phyloP scores from a whole-genome alignment of 352 stramenopile species.

The Phytophthora melonis region DNA sequence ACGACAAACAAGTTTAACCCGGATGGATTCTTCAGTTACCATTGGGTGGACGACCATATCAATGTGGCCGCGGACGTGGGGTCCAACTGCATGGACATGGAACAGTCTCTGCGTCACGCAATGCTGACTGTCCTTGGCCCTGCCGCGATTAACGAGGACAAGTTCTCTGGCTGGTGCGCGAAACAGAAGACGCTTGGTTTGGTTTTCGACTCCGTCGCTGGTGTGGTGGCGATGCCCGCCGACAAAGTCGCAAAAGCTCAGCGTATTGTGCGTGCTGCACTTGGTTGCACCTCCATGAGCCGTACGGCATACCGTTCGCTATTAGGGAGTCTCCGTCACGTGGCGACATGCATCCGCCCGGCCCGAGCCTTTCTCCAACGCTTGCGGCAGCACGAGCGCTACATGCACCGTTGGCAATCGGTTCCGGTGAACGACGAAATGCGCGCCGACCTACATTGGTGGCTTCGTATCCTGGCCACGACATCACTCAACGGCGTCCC shows the following conservation, averaged over 20 bases:
- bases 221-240: neutral
- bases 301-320: conserved; percentile 26
- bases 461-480: conserved; percentile 14
- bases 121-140: conserved; percentile 14
- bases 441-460: conserved; percentile 21
- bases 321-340: conserved; percentile 23
- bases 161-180: conserved; percentile 19
- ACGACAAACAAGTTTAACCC: no score
- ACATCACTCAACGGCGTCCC: conserved; percentile 22
- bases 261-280: neutral
- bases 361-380: conserved; percentile 27
- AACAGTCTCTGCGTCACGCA: conserved; percentile 16
- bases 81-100: conserved; percentile 1
- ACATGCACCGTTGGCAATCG: neutral
- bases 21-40: no score
- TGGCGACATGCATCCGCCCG: conserved; percentile 29
- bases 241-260: conserved; percentile 6
- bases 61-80: conserved; percentile 1
- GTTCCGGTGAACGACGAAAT: conserved; percentile 9
- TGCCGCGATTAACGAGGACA: conserved; percentile 31
- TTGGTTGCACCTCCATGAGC: neutral
- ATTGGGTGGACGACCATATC: no score
- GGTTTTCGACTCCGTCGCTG: conserved; percentile 14
- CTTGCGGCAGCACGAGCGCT: conserved; percentile 7
- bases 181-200: conserved; percentile 22